A percentile compares a stretch with the other conserved stretches of the same genome.
phyloP scores from a whole-genome alignment of 306 rosid genomes.

The Mucuna pruriens region DNA sequence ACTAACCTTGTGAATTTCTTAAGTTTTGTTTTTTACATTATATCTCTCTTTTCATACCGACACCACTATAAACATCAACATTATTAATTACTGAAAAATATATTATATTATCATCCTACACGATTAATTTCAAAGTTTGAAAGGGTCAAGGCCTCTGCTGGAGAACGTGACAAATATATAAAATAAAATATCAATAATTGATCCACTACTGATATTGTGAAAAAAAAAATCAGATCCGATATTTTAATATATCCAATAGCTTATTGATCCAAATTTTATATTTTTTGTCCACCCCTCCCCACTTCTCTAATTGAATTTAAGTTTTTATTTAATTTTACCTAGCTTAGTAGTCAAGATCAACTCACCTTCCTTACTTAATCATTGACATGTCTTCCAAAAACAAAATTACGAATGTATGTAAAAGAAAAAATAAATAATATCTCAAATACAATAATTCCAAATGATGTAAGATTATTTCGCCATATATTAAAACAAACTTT shows the following conservation, averaged over 20 bases:
- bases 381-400: too few relatives aligned
- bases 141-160: not conserved
- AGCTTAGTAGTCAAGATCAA: too few relatives aligned
- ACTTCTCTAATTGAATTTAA: not conserved
- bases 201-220: not conserved
- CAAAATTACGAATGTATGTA: too few relatives aligned
- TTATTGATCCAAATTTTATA: not conserved
- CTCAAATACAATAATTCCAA: too few relatives aligned
- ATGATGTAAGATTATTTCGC: too few relatives aligned
- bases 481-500: too few relatives aligned
- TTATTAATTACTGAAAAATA: not conserved
- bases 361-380: too few relatives aligned
- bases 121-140: not conserved
- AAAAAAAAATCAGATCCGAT: not conserved
- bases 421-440: too few relatives aligned
- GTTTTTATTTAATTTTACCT: not conserved
- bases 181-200: too few relatives aligned
- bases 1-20: not conserved
- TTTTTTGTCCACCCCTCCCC: not conserved
- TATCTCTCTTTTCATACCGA: not conserved
- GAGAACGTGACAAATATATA: not conserved
- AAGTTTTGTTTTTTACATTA: not conserved
- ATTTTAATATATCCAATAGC: not conserved
- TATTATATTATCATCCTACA: not conserved
- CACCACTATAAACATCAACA: not conserved